Evolutionary conservation across 768 basidiomycete genomes (phyloP).

Genomic region (Psilocybe subaeruginosa): DNA sequence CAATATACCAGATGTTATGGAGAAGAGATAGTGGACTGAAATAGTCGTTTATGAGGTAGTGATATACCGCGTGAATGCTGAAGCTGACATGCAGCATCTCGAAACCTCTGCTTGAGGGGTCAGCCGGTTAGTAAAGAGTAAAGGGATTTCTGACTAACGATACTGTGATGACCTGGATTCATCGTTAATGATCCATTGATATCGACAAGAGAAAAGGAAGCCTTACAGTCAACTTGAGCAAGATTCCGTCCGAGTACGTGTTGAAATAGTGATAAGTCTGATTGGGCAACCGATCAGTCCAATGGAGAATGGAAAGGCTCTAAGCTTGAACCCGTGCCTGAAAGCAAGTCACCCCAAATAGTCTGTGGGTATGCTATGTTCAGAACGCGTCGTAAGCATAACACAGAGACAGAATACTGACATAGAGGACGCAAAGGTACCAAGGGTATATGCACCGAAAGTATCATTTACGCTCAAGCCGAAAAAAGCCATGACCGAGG

Average conservation of each 20-base stretch:
- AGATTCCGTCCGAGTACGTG: conserved; percentile 1
- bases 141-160: background rate
- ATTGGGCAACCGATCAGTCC: background rate
- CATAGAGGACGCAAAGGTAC: conserved; percentile 4
- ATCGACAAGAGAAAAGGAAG: background rate
- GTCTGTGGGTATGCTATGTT: background rate
- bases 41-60: conserved; percentile 7
- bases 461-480: conserved; percentile 1
- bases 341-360: conserved; percentile 9
- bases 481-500: background rate
- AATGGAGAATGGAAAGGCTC: background rate
- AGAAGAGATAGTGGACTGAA: conserved; percentile 3
- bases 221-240: conserved; percentile 1
- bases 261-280: conserved; percentile 8
- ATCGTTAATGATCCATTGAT: background rate
- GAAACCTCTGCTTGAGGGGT: background rate
- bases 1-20: background rate
- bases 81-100: conserved; percentile 4
- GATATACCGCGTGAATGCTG: conserved; percentile 11
- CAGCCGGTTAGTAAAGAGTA: background rate
- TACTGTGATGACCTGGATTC: background rate
- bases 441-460: conserved; percentile 6
- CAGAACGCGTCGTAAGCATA: background rate
- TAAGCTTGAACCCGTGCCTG: background rate
- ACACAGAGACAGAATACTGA: background rate